Base-by-base conservation (phyloP, 2,329 filamentous ascomycete genomes). In the Trichoderma sp. region DNA sequence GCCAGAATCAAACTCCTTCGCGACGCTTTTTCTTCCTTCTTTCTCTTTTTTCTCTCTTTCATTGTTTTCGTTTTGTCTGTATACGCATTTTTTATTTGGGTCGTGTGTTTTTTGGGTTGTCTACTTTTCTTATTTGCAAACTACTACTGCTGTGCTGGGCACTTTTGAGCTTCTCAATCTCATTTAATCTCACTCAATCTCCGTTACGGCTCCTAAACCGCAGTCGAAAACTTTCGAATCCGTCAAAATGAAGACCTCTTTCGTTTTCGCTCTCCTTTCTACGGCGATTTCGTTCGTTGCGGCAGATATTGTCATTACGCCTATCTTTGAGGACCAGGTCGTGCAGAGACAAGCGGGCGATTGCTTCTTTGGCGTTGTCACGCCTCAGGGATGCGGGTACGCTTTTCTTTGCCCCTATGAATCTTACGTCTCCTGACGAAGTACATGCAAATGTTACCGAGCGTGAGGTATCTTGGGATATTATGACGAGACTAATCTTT, bases 371-470 rank as follows among this genome's bases (percentile, higher is more conserved):
- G 88, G 88, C 39, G 85, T 87, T 20, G 82, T 84, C 6, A 89
- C 88, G 36, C 86, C 88, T 5, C 80, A 83, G 68, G 88, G 88
- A 39, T 90, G 88, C 85, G 88, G 82, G 88, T 89, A 77, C 74
- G 86, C 82, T 36, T 17, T 32, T 17, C 6, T 39, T 57, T 8
- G 17, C 7, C 3, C 17, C 11, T 6, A 2, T 36, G 6, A 0
- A 50, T 15, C 55, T 26, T 17, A n/a, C 11, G 4, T 12, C 4
- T 50, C 20, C 23, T 23, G 34, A 36, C 6, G 17, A 43, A 36
- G 13, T 43, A n/a, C 39, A 43, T 43, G 15, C 39, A n/a, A 39
- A 43, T n/a, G 7, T 17, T 43, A 12, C 43, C 20, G 43, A 12
- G 43, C 4, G 1, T 36, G 50, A 67, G 34, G 13, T 3, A 2